These are phyloP conservation scores for Ustilago esculenta DNA, from an alignment of 1,284 basidiomycete species.

Conservation along the genomic window DNA sequence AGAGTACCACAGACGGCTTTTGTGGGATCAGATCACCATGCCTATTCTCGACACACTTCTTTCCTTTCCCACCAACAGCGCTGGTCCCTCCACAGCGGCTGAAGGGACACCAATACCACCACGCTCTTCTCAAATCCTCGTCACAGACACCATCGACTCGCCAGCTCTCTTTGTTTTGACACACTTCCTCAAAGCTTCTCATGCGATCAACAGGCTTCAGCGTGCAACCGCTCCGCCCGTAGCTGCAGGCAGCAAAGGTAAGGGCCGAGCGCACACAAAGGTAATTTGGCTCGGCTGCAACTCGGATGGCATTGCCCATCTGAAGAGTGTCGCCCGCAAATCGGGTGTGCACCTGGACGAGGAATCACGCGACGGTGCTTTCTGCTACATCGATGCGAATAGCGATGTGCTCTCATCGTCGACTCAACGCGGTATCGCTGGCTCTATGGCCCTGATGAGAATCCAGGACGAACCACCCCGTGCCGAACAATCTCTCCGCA, in stretches of 20 bases:
- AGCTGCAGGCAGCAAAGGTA: constrained; percentile 9
- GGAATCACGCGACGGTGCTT: constrained; percentile 24
- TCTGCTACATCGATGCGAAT: constrained; percentile 34
- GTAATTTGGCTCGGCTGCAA: constrained; percentile 51
- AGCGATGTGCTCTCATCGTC: not conserved
- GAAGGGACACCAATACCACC: constrained; percentile 39
- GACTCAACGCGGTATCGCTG: not conserved
- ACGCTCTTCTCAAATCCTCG: constrained; percentile 41
- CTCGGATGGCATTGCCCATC: constrained; percentile 36
- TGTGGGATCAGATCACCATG: constrained; percentile 21
- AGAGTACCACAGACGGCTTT: too few species aligned
- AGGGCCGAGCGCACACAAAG: constrained; percentile 8
- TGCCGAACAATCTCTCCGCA: constrained; percentile 2
- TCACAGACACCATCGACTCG: constrained; percentile 51
- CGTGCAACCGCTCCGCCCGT: not conserved
- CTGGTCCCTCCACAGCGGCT: constrained; percentile 13
- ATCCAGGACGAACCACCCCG: not conserved
- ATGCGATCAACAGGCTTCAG: constrained; percentile 18
- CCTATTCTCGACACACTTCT: constrained; percentile 43
- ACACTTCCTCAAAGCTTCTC: constrained; percentile 39
- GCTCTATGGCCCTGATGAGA: not conserved
- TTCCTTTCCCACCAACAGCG: constrained; percentile 24
- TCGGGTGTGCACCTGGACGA: constrained; percentile 40
- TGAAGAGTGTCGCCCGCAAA: constrained; percentile 39
- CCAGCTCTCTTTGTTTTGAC: constrained; percentile 45